Conservation (phyloP, 106 monocot species). For the Hemerocallis citrina region DNA sequence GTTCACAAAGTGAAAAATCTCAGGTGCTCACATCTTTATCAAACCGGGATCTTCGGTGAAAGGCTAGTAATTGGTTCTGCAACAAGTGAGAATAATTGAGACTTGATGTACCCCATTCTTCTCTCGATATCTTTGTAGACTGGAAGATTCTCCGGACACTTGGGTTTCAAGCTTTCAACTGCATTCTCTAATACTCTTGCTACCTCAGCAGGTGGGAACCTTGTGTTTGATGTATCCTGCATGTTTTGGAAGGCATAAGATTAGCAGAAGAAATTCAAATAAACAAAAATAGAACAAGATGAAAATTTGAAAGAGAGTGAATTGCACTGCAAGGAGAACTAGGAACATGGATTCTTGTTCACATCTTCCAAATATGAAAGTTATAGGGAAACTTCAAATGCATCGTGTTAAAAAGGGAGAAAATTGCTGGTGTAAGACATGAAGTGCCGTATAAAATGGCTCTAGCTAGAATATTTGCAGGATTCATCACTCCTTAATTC, state of each 20-base stretch:
- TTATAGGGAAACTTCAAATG: no score
- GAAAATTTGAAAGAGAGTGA: not conserved
- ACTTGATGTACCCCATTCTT: slow-evolving; percentile 32
- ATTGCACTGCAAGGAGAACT: no score
- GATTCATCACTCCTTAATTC: no score
- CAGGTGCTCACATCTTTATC: no score
- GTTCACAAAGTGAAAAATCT: no score
- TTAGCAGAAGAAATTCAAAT: no score
- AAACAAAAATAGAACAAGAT: not conserved
- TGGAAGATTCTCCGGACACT: slow-evolving; percentile 19
- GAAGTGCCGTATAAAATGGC: no score
- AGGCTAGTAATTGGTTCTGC: not conserved
- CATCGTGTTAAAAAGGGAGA: no score
- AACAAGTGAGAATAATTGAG: slow-evolving; percentile 21
- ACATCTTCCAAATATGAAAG: no score
- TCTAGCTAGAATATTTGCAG: no score
- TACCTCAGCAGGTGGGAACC: slow-evolving; percentile 24
- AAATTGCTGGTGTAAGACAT: no score
- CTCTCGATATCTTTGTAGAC: slow-evolving; percentile 33
- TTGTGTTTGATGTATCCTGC: slow-evolving; percentile 12
- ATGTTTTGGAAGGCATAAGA: not conserved
- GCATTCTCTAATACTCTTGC: slow-evolving; percentile 27
- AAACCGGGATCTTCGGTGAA: not conserved
- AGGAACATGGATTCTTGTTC: no score
- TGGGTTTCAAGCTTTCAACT: slow-evolving; percentile 18